Evolutionary conservation across 176 grass and related monocot genomes (phyloP), one percentile per base, ranked within the genome.

Genomic region (Eremochloa ophiuroides): DNA sequence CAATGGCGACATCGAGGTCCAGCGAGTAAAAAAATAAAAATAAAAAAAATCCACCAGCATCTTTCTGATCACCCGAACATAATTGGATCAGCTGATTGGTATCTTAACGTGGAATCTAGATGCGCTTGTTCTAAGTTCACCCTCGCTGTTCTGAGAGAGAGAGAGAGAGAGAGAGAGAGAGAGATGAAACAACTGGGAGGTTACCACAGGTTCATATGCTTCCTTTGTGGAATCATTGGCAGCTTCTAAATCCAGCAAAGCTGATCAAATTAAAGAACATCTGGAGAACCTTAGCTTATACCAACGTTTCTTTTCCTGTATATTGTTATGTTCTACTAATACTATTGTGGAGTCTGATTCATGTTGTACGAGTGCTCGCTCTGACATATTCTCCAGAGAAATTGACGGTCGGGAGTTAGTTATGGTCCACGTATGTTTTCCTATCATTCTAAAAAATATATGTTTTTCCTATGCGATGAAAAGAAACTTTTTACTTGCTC

Each of bases 161-260:
- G 60, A n/a, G n/a, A n/a, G n/a, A n/a, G n/a, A n/a, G n/a, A n/a
- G n/a, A n/a, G n/a, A n/a, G n/a, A n/a, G n/a, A n/a, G n/a, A n/a
- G n/a, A n/a, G n/a, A n/a, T n/a, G n/a, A n/a, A n/a, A n/a, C 78
- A 87, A 84, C 41, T 94, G 95, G 92, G 86, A 91, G 69, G 84
- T 93, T 77, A n/a, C n/a, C n/a, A n/a, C n/a, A n/a, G n/a, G n/a
- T n/a, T n/a, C 47, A 6, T 31, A 81, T 4, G 22, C 26, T 6
- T 63, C 33, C 11, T 46, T 13, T n/a, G 23, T 30, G 22, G 53
- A 77, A 59, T 27, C 8, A 28, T 53, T 73, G 40, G 23, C 53
- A 60, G 3, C 66, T 61, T 9, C 10, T 34, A 82, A 44, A 20
- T 31, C 17, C 17, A 18, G 17, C 43, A 40, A 47, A 47, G 27